Evolutionary conservation across 2,329 filamentous ascomycete species (phyloP).

Genomic region (Paradendryphiella salina): DNA sequence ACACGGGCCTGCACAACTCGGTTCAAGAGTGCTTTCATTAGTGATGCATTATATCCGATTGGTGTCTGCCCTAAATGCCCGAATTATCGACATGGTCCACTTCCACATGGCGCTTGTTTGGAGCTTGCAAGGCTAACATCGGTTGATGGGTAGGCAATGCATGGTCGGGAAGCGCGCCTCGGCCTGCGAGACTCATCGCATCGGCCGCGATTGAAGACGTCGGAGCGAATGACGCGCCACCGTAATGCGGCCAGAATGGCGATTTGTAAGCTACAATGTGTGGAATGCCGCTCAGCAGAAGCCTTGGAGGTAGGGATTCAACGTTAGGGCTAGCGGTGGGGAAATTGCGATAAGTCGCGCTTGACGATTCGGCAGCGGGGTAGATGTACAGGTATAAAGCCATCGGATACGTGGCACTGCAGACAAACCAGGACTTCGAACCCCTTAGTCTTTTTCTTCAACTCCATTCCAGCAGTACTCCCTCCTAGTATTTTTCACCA

Average conservation of each 20-base stretch:
- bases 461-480: neutral
- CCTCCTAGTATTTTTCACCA: neutral
- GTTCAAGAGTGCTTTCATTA: no score
- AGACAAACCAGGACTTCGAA: neutral
- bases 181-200: neutral
- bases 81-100: neutral
- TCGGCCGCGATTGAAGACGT: neutral
- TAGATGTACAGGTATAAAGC: slow-evolving; percentile 28
- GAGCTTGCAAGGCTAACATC: neutral
- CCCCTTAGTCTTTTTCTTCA: neutral
- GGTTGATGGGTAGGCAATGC: neutral
- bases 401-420: neutral
- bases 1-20: no score
- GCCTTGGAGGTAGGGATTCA: neutral
- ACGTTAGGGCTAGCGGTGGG: neutral
- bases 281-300: neutral
- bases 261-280: neutral
- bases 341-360: slow-evolving; percentile 2
- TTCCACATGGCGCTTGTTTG: neutral
- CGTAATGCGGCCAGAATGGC: neutral
- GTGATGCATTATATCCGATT: no score
- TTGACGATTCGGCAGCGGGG: slow-evolving; percentile 23
- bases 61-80: neutral
- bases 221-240: neutral
- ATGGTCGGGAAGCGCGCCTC: neutral